These are phyloP conservation scores for Saccharomycopsis phalli DNA, from an alignment of 1,139 yeast genomes.

Conservation along the genomic window DNA sequence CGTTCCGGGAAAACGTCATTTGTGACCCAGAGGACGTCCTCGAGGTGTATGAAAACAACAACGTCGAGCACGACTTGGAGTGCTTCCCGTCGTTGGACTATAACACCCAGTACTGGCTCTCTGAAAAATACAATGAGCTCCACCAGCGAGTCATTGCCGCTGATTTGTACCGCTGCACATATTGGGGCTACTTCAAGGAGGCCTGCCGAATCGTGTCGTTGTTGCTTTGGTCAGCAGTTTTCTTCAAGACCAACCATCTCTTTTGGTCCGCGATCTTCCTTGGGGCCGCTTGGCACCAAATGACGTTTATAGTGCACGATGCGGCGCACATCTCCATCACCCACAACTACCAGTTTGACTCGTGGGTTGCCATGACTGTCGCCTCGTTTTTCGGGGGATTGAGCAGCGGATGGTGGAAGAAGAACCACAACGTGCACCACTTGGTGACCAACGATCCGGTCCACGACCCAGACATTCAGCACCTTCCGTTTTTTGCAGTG, in stretches of 20 bases:
- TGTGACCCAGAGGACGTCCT: conserved; percentile 49
- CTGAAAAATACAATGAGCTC: conserved; percentile 49
- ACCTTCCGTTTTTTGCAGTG: conserved; percentile 84
- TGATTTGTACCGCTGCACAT: conserved; percentile 65
- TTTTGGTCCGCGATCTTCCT: conserved; percentile 52
- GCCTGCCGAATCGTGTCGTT: conserved; percentile 49
- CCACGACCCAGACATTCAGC: conserved; percentile 93
- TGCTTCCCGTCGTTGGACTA: conserved; percentile 57
- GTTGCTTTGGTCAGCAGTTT: conserved; percentile 41
- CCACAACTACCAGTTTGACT: conserved; percentile 74
- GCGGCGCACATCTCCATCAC: conserved; percentile 82
- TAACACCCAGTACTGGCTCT: conserved; percentile 50
- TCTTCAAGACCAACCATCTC: conserved; percentile 39
- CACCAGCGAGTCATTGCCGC: conserved; percentile 47
- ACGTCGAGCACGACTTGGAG: conserved; percentile 45
- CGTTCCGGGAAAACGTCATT: conserved; percentile 32
- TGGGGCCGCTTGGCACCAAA: conserved; percentile 85
- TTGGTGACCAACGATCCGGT: conserved; percentile 82
- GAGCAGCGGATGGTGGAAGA: conserved; percentile 91
- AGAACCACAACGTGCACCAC: conserved; percentile 88
- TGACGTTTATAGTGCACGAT: conserved; percentile 82
- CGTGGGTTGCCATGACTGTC: conserved; percentile 58
- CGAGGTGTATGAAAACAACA: conserved; percentile 47
- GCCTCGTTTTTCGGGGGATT: conserved; percentile 84
- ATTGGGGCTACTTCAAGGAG: conserved; percentile 64